These are phyloP conservation scores for Phytophthora tubulina DNA, from an alignment of 352 stramenopile genomes.

Conservation along the genomic window DNA sequence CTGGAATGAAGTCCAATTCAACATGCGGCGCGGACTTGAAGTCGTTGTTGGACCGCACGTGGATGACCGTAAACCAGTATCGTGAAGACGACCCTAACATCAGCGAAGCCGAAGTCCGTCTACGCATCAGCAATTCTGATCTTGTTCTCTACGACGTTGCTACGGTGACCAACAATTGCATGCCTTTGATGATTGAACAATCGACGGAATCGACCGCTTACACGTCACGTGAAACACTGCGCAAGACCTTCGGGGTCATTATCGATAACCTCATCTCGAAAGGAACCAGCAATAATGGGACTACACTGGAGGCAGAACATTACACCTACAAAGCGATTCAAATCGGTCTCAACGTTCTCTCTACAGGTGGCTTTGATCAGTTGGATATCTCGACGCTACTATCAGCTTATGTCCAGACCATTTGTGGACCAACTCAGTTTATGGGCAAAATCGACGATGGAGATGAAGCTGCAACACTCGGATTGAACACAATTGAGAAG, in stretches of 20 bases:
- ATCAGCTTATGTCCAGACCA: conserved; percentile 53
- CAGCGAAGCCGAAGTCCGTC: conserved; percentile 43
- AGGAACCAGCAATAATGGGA: conserved; percentile 38
- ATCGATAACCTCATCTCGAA: conserved; percentile 52
- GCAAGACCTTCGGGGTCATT: conserved; percentile 24
- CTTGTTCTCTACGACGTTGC: conserved; percentile 58
- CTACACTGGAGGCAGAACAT: conserved; percentile 34
- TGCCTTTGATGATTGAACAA: conserved; percentile 21
- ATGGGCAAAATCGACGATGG: conserved; percentile 62
- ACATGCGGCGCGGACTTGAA: conserved; percentile 52
- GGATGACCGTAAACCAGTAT: conserved; percentile 41
- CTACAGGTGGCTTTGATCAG: conserved; percentile 46
- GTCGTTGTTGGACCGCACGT: conserved; percentile 47
- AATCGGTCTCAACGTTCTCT: conserved; percentile 44
- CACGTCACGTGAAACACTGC: conserved; percentile 45
- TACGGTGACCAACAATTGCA: conserved; percentile 40
- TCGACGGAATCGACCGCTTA: conserved; percentile 10
- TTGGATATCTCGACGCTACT: conserved; percentile 48
- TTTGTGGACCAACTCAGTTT: conserved; percentile 58
- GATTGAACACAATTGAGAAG: conserved; percentile 44
- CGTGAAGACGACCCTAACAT: conserved; percentile 33
- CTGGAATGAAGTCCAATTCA: conserved; percentile 37
- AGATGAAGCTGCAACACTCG: conserved; percentile 38
- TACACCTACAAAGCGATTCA: conserved; percentile 50
- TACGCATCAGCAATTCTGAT: conserved; percentile 49